Evolutionary conservation across 495 filamentous ascomycete genomes (phyloP).

Genomic region (Choiromyces venosus): DNA sequence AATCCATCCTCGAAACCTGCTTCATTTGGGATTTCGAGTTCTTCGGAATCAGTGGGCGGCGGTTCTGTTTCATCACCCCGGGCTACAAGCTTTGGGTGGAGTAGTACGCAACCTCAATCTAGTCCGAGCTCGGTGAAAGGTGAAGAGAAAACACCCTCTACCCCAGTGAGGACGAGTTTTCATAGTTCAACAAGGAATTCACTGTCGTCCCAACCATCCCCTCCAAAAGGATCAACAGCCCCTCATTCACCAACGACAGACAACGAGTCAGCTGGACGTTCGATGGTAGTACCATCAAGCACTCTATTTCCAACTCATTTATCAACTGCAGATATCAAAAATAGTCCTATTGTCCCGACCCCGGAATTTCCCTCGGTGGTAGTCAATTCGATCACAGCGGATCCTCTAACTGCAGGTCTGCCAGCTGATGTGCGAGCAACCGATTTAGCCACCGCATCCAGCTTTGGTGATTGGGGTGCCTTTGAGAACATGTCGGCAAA

Average conservation of each 20-base stretch:
- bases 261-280: constrained; percentile 21
- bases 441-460: neutral
- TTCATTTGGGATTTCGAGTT: constrained; percentile 20
- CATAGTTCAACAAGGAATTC: constrained; percentile 11
- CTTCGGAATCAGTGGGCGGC: constrained; percentile 5
- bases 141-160: constrained; percentile 27
- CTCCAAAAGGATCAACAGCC: constrained; percentile 18
- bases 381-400: constrained; percentile 10
- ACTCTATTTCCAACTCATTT: constrained; percentile 12
- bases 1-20: constrained; percentile 9
- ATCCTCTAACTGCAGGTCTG: constrained; percentile 7
- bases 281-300: constrained; percentile 24
- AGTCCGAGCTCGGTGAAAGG: constrained; percentile 8
- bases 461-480: constrained; percentile 29
- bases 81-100: constrained; percentile 27
- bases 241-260: constrained; percentile 21
- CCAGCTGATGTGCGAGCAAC: neutral
- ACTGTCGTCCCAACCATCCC: constrained; percentile 23
- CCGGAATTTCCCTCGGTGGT: neutral
- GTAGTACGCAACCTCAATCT: constrained; percentile 18
- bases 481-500: constrained; percentile 31
- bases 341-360: constrained; percentile 4
- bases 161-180: constrained; percentile 15
- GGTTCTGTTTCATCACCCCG: constrained; percentile 19
- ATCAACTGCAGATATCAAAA: constrained; percentile 17